These are phyloP conservation scores for Candida gorgasii DNA, from an alignment of 805 yeast genomes.

Conservation along the genomic window DNA sequence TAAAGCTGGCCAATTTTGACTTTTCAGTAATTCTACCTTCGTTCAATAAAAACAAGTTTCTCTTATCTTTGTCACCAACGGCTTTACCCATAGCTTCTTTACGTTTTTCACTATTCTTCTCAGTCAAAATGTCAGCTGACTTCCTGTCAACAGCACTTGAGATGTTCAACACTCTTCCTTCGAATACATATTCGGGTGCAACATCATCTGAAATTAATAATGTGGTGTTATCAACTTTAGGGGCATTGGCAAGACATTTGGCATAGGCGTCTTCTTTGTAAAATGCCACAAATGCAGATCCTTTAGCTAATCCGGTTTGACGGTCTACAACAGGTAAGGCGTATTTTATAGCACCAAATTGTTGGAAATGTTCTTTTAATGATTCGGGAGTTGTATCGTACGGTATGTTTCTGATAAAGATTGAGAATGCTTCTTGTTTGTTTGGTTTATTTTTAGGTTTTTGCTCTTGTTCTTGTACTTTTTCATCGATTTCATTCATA, in stretches of 20 bases:
- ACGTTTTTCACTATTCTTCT: slow-evolving; percentile 70
- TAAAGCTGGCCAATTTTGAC: slow-evolving; percentile 71
- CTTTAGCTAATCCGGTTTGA: slow-evolving; percentile 82
- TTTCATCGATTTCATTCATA: slow-evolving; percentile 12
- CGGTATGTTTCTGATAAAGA: slow-evolving; percentile 91
- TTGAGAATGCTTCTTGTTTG: slow-evolving; percentile 66
- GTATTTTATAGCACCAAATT: slow-evolving; percentile 86
- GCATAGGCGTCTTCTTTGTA: slow-evolving; percentile 57
- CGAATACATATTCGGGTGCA: slow-evolving; percentile 82
- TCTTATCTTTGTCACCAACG: slow-evolving; percentile 75
- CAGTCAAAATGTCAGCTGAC: slow-evolving; percentile 73
- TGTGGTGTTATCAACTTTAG: slow-evolving; percentile 60
- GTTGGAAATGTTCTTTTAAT: slow-evolving; percentile 71
- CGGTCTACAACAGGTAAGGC: slow-evolving; percentile 92
- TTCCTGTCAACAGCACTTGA: slow-evolving; percentile 85
- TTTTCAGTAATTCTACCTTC: slow-evolving; percentile 89
- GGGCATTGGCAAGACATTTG: slow-evolving; percentile 76
- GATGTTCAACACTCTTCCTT: slow-evolving; percentile 86
- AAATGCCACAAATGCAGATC: slow-evolving; percentile 95
- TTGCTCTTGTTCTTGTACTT: slow-evolving; percentile 21
- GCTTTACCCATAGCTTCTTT: slow-evolving; percentile 77
- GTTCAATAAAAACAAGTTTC: slow-evolving; percentile 82
- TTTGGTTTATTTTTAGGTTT: slow-evolving; percentile 42
- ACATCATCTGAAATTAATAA: slow-evolving; percentile 90
- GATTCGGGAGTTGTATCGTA: slow-evolving; percentile 88